Evolutionary conservation across 1,284 basidiomycete genomes (phyloP), one percentile per base, ranked within the genome.

Genomic region (Boletellus sp.): DNA sequence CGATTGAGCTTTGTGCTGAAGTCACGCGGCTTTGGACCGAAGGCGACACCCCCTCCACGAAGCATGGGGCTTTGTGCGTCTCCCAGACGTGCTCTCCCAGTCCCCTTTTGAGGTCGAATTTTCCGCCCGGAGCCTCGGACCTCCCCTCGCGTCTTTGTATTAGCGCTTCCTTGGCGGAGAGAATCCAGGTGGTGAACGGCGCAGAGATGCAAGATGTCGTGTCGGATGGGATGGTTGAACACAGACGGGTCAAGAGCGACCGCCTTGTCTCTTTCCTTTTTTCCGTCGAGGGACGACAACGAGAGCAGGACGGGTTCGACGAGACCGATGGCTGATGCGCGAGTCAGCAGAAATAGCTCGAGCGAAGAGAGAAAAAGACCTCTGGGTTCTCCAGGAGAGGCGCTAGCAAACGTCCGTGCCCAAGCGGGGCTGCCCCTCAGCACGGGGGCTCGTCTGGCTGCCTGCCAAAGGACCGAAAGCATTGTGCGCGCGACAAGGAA

Each of bases 191-290:
- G 84, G 67, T 97, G 93, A 10, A 91, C 85, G 37, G 94, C 88
- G 63, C 94, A 96, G 50, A 93, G 81, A 70, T 99, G 96, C 11
- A 99, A 83, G 55, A 99, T 91, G 67, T 98, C 94, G 19, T 85
- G 82, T 47, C 96, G 89, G 40, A 96, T 83, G 30, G 90, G 89
- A 57, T 91, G 85, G 59, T 82, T 78, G 71, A 99, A 99, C 24
- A 99, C 85, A 28, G 82, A 79, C 7, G 91, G 82, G 57, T 94
- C 85, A 33, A 96, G 83, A 44, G 83, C 79, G 30, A 90, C 89
- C 22, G 90, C 74, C 52, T 77, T 75, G 19, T 76, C 73, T 38
- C 75, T 68, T 30, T 68, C 69, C 40, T 71, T 65, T 30, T 73
- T 75, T 55, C 75, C 78, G 33, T 86, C 67, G 16, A 86, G 75